These are phyloP conservation scores for Chlamydomonas asymmetrica DNA, from an alignment of 139 green algal genomes.

Conservation along the genomic window DNA sequence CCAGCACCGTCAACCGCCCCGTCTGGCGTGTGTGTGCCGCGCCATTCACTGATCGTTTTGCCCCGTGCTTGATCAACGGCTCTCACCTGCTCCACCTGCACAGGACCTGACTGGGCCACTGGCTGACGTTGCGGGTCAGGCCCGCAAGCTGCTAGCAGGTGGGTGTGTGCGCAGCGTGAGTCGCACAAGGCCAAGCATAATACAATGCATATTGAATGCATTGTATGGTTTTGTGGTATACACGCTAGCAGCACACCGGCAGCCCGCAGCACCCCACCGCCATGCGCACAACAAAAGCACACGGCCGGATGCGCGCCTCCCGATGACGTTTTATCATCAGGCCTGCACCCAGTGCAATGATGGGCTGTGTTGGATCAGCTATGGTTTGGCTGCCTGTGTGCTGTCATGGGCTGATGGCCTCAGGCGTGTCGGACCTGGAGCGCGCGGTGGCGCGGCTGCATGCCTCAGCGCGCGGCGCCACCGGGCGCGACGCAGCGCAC, in stretches of 20 bases:
- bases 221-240: too few species aligned
- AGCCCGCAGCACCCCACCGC: too few species aligned
- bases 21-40: too few species aligned
- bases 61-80: neutral
- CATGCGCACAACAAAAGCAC: too few species aligned
- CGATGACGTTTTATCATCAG: too few species aligned
- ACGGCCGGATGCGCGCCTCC: too few species aligned
- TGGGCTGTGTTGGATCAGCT: too few species aligned
- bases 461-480: conserved; percentile 44
- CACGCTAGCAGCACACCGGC: too few species aligned
- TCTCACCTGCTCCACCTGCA: neutral
- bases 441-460: conserved; percentile 78
- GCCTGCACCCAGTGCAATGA: too few species aligned
- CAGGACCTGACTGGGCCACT: conserved; percentile 59
- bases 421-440: conserved; percentile 86
- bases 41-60: too few species aligned
- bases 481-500: conserved; percentile 67
- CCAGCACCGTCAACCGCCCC: too few species aligned
- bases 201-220: conserved; percentile 1
- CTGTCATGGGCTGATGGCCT: neutral
- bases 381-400: neutral
- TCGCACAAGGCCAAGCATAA: neutral
- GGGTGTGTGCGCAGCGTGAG: neutral
- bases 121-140: conserved; percentile 53
- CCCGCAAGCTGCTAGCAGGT: conserved; percentile 60